phyloP scores from a whole-genome alignment of 441 rosid genomes.

The Euphorbia schlechtendalii region DNA sequence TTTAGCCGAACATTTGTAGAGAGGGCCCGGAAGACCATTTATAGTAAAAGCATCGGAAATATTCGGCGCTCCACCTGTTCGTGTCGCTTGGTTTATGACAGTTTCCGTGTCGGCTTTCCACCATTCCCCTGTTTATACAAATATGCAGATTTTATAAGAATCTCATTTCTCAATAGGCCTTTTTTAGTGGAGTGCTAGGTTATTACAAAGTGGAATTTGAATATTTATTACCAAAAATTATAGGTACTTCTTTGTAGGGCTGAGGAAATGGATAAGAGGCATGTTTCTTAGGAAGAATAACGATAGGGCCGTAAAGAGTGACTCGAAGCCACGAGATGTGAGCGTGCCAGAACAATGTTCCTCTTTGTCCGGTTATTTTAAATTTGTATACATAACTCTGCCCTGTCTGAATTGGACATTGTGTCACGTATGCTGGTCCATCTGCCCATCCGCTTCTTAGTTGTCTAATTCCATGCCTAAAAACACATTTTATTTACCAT shows the following conservation, averaged over 20 bases:
- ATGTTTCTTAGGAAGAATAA: constrained; percentile 46
- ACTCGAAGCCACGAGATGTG: constrained; percentile 60
- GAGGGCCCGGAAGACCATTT: constrained; percentile 68
- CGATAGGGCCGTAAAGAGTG: constrained; percentile 53
- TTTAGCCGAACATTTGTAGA: constrained; percentile 57
- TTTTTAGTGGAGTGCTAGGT: neutral
- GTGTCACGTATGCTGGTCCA: constrained; percentile 59
- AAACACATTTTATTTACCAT: neutral
- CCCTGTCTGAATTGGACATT: constrained; percentile 60
- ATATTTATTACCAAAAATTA: constrained; percentile 54
- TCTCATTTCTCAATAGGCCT: too few relatives aligned
- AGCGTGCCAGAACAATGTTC: constrained; percentile 69
- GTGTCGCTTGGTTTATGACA: constrained; percentile 45
- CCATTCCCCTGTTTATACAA: constrained; percentile 50
- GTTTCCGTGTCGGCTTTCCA: constrained; percentile 62
- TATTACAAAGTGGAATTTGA: neutral
- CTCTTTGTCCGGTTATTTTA: constrained; percentile 58
- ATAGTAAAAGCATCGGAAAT: constrained; percentile 65
- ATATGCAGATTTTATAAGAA: neutral
- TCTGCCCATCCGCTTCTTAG: constrained; percentile 63
- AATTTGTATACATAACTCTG: constrained; percentile 54
- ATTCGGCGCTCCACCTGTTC: constrained; percentile 62
- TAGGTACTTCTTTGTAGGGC: constrained; percentile 53
- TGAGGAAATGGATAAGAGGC: constrained; percentile 49
- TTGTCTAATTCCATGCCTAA: constrained; percentile 60